A percentile compares a stretch with the other conserved stretches of the same genome.
These are phyloP conservation scores for Neophaeococcomyces mojaviensis DNA, from an alignment of 2,329 filamentous ascomycete species.

Conservation along the genomic window DNA sequence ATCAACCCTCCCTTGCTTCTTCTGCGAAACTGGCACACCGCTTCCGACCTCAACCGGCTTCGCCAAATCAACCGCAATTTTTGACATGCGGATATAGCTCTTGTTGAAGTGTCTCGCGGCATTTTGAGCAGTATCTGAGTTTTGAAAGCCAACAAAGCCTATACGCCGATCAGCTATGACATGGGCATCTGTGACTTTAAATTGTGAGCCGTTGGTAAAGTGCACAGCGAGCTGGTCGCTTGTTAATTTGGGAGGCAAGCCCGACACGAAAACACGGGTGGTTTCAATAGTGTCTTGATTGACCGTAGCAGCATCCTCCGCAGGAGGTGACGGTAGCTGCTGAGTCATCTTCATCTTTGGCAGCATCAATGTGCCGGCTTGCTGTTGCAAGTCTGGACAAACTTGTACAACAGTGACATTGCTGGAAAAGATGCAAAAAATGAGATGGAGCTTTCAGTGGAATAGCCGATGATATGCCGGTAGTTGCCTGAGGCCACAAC, in stretches of 20 bases:
- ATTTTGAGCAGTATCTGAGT: conserved; percentile 66
- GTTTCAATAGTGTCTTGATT: background rate
- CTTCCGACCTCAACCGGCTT: conserved; percentile 55
- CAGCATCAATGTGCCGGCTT: no score
- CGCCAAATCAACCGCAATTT: conserved; percentile 81
- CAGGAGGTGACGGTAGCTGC: no score
- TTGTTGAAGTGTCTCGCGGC: conserved; percentile 94
- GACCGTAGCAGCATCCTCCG: no score
- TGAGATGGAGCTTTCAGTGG: no score
- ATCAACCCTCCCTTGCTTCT: conserved; percentile 1
- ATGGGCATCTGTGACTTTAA: conserved; percentile 82
- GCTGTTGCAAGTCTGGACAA: no score
- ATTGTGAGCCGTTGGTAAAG: conserved; percentile 60
- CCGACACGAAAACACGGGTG: conserved; percentile 64
- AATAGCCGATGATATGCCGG: no score
- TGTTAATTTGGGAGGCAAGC: conserved; percentile 75
- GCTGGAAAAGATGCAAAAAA: no score
- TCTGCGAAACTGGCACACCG: conserved; percentile 18
- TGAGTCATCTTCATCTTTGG: no score
- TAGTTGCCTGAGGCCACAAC: no score
- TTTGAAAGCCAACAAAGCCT: conserved; percentile 91
- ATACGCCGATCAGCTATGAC: conserved; percentile 83
- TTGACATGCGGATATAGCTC: conserved; percentile 92
- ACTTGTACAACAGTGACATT: no score
- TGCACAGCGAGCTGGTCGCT: conserved; percentile 83